Base-by-base conservation (phyloP, 2,329 filamentous ascomycete species). In the Fusarium tricinctum region DNA sequence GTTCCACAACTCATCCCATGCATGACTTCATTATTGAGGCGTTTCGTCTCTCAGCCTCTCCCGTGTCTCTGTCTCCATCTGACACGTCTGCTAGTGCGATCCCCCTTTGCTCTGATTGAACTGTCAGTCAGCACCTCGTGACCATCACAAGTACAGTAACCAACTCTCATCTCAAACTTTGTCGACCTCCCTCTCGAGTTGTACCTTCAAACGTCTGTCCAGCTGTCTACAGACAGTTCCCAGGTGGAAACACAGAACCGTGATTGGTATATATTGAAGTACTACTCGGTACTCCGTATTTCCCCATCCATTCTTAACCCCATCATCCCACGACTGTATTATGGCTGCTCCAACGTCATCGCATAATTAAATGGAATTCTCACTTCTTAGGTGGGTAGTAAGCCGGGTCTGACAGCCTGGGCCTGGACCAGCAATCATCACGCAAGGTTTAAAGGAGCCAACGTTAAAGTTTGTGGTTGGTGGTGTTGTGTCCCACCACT, bases 1-100 rank as follows among this genome's bases (percentile, higher is more conserved):
- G 59, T 64, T 65, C 59, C 61, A 64, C 61, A 48, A 58, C 45
- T 64, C 53, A 33, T 46, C 35, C 52, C 46, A 59, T 64, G 64
- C 63, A 30, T 30, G 59, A 64, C 61, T 64, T 64, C 59, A 64
- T 47, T 43, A 19, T 64, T 19, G 20, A 64, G 61, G 39, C 32
- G 35, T 28, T 64, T 38, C 52, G 33, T 47, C 35, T 54, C 57
- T 64, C 59, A 64, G 59, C 61, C 61, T 64, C 61, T 58, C 61
- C 61, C 52, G 59, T 52, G 45, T 64, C 61, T 43, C 51, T 61
- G 45, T 64, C 61, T 43, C 51, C 66, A 54, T 69, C 56, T 44
- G 61, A 56, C 66, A 64, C 46, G 46, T 59, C 59, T 65, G 32
- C 45, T 52, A 65, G 59, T 57, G 43, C 30, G 43, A 38, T 19